Evolutionary conservation across 208 protist genomes (phyloP), one percentile per base, ranked within the genome.

Genomic region (Zelonia costaricensis): DNA sequence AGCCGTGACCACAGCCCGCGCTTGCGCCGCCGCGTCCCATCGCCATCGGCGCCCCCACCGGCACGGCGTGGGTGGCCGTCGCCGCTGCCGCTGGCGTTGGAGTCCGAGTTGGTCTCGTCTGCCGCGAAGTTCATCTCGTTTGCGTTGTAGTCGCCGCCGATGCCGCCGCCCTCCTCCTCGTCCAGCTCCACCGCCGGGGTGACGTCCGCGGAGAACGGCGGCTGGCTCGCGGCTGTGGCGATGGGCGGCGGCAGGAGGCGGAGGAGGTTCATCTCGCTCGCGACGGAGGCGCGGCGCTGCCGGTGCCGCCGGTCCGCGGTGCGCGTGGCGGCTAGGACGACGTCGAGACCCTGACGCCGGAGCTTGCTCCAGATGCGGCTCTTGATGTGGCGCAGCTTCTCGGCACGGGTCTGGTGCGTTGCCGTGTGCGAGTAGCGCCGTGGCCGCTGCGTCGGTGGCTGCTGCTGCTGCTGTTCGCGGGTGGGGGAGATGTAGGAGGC

Each of bases 261-360:
- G 10, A 55, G 31, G 36, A 43, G 18, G 46, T 28, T 48, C 40
- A 65, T 28, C 33, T 76, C 74, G 28, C 13, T 46, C 53, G 40
- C 33, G 16, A 62, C 44, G 8, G 42, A 39, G 31, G 64, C 63
- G 30, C 56, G 45, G 27, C 49, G 63, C 47, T 55, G 61, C 16
- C 78, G 73, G 38, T 69, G 68, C 39, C 46, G 69, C 12, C 61
- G 69, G 28, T 64, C 57, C 2, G 74, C 65, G 33, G 57, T 53
- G 23, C 78, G 74, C 0, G 78, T 84, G 38, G 60, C 65, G 27
- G 78, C 78, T 36, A 76, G 68, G 9, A 80, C 66, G 7, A 80
- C 78, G 59, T 70, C 40, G 51, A 84, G 53, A 9, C 74, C 68
- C 16, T 73, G 63, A 13, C 55, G 52, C 16, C 52, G 61, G 43